Base-by-base conservation (phyloP, 2,329 filamentous ascomycete genomes). In the Thelonectria rubi region DNA sequence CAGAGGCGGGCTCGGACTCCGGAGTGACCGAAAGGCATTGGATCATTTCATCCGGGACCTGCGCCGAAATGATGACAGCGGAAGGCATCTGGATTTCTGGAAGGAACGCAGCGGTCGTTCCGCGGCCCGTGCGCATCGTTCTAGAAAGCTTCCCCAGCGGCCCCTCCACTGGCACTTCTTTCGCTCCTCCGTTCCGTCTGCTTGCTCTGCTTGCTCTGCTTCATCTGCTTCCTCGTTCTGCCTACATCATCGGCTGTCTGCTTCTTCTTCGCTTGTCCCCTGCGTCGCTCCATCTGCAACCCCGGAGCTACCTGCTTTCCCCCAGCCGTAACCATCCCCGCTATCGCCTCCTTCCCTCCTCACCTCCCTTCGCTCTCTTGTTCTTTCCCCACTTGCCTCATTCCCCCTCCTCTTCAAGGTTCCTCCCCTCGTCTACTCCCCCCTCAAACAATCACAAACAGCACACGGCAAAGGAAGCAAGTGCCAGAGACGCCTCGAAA, bases 91-190 rank as follows among this genome's bases (percentile, higher is more conserved):
- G 55, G 70, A 72, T 70, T 67, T 65, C 59, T 70, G 55, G 70
- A 72, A 71, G 67, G 60, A 51, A 48, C 53, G 70, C 70, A 26
- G 46, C 40, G 60, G 49, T 53, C 70, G 9, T 17, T 1, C 0
- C 4, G 5, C 61, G 70, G 64, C n/a, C 60, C 69, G 69, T 72
- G 70, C 70, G 14, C 46, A 10, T 52, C 63, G 50, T 72, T 72
- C 70, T 72, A 72, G 70, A 72, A 72, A 72, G 70, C 69, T 72
- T 72, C 70, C 65, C 64, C 71, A 57, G 55, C 59, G 63, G 65
- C 66, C 66, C 60, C 65, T 62, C 51, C 65, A 66, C 60, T 63
- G 24, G 24, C 55, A 46, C 24, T 7, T 4, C 4, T 4, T n/a
- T n/a, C 26, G 6, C 26, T 30, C 10, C 26, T 30, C 6, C 26